Base-by-base conservation (phyloP, 495 filamentous ascomycete genomes). In the Entonaema liquescens region DNA sequence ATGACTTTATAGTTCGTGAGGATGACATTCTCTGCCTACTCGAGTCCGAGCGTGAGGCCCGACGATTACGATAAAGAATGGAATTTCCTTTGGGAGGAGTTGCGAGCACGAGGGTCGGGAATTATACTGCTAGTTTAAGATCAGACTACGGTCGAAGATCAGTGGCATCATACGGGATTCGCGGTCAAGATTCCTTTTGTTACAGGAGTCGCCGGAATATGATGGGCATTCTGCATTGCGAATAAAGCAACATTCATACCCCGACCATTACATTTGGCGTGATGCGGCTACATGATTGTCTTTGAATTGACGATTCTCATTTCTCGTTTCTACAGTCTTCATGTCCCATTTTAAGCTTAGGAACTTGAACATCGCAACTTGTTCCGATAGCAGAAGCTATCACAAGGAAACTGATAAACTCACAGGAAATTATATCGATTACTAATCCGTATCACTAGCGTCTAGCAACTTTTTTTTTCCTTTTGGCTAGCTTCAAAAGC, bases 11-110 rank as follows among this genome's bases (percentile, higher is more conserved):
- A 92, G 92, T 96, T 79, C 86, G 86, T 60, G 92, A 94, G 82
- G 89, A 95, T 80, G 93, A 95, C 83, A 95, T 96, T 81, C 91
- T 96, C 72, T 94, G 91, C 87, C 83, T 95, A 73, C 91, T 96
- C 79, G 93, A 95, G 82, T 94, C 92, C 78, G 93, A 95, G 84
- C 90, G 92, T 80, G 93, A 95, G 83, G 92, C 92, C 71, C 84
- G 92, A 78, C 86, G 93, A 83, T 87, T 96, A 83, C 87, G 93
- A 88, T 94, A 92, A 86, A 81, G 47, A 40, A 29, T 53, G 25
- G 25, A 33, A 50, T 64, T 58, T 47, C 42, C 33, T 38, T 63
- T 31, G 54, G 57, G 64, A 52, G 61, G 57, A 54, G 38, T 61
- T 55, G 57, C 59, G 44, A 68, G n/a, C 21, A 64, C 26, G 61